Percentiles rank a stretch among this genome's conserved stretches.
Conservation (phyloP, 805 yeast species). For the Maudiozyma bulderi region DNA sequence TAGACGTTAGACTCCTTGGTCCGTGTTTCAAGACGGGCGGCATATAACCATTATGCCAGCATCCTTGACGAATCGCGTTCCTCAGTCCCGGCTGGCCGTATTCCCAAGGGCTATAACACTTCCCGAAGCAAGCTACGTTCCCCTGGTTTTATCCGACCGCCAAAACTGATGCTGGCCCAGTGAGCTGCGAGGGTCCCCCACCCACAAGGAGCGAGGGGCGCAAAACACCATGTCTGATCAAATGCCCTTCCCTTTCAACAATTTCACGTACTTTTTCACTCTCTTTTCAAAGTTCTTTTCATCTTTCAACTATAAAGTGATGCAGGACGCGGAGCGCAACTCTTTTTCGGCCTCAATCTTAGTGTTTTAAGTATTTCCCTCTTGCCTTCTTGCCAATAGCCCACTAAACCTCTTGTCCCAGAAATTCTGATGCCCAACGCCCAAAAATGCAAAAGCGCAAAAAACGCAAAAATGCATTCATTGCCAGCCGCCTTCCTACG, state of each 20-base stretch:
- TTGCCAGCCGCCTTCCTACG: too few relatives aligned
- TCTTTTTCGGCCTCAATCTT: too few relatives aligned
- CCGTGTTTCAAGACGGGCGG: constrained; percentile 35
- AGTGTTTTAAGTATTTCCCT: too few relatives aligned
- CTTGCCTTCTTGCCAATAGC: too few relatives aligned
- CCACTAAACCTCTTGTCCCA: too few relatives aligned
- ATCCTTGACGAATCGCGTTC: constrained; percentile 32
- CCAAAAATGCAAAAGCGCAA: too few relatives aligned
- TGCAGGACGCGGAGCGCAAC: too few relatives aligned
- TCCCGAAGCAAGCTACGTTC: constrained; percentile 29
- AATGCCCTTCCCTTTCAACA: constrained; percentile 37
- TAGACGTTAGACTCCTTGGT: constrained; percentile 36
- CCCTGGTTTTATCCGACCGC: constrained; percentile 28
- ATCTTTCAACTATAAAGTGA: too few relatives aligned
- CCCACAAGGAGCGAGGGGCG: constrained; percentile 25
- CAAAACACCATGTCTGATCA: constrained; percentile 31
- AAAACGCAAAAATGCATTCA: too few relatives aligned
- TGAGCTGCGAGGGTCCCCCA: constrained; percentile 23
- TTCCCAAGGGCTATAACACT: constrained; percentile 29
- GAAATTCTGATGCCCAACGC: too few relatives aligned
- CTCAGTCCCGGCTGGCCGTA: constrained; percentile 28
- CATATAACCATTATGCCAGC: constrained; percentile 31
- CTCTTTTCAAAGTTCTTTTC: constrained; percentile 38
- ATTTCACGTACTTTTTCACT: constrained; percentile 38
- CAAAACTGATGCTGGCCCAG: constrained; percentile 33